A percentile compares a stretch with the other conserved stretches of the same genome.
Conservation (phyloP, 768 basidiomycete genomes). For the Rhodotorula kratochvilovae region DNA sequence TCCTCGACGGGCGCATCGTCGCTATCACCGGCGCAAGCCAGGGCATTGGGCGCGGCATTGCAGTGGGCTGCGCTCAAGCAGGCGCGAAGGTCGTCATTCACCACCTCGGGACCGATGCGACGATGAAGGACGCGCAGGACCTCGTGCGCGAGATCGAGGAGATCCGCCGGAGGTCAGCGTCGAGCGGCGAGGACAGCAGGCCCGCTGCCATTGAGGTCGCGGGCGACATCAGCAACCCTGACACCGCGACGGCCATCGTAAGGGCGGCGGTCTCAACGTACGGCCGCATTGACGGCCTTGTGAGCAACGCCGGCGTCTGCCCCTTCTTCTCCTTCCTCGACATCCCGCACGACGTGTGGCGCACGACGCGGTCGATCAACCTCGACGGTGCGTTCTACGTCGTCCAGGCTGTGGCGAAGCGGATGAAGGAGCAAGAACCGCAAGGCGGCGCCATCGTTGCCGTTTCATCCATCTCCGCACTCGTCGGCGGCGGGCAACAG, state of each 20-base stretch:
- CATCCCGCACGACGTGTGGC: slow-evolving; percentile 63
- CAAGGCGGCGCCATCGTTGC: slow-evolving; percentile 71
- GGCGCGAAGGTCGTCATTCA: slow-evolving; percentile 67
- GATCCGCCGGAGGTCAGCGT: slow-evolving; percentile 30
- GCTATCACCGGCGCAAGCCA: slow-evolving; percentile 66
- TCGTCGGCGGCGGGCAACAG: slow-evolving; percentile 70
- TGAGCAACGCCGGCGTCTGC: slow-evolving; percentile 64
- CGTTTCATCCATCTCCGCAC: slow-evolving; percentile 71
- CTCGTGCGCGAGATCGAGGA: slow-evolving; percentile 55
- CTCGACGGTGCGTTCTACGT: slow-evolving; percentile 69
- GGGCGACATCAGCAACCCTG: slow-evolving; percentile 3
- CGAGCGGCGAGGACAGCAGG: background rate
- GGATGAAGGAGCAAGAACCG: slow-evolving; percentile 65
- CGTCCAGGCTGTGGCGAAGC: slow-evolving; percentile 57
- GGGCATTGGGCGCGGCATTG: slow-evolving; percentile 69
- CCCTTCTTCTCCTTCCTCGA: slow-evolving; percentile 71
- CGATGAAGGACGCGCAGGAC: slow-evolving; percentile 53
- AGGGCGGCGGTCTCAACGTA: slow-evolving; percentile 59
- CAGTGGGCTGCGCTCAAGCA: slow-evolving; percentile 61
- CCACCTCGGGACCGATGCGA: slow-evolving; percentile 61
- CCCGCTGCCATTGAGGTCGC: background rate
- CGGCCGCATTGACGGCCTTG: slow-evolving; percentile 60
- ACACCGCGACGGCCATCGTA: slow-evolving; percentile 55
- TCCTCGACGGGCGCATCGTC: slow-evolving; percentile 56
- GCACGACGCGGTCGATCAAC: slow-evolving; percentile 65